Evolutionary conservation across 73 alveolate genomes (phyloP).

Genomic region (Paramecium sonneborni): DNA sequence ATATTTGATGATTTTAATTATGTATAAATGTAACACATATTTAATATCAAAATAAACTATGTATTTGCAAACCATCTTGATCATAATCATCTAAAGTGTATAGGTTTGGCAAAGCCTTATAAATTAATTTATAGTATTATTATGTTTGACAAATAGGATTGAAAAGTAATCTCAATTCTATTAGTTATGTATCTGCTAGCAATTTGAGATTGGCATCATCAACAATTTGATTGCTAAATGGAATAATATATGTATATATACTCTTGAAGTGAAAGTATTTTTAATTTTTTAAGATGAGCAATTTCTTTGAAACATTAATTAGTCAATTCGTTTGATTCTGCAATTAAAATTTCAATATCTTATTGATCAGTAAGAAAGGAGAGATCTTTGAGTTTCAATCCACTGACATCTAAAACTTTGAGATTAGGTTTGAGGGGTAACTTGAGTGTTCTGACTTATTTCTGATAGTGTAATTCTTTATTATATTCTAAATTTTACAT

Average conservation of each 20-base stretch:
- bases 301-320: conserved; percentile 33
- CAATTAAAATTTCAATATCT: conserved; percentile 13
- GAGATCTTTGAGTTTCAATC: conserved; percentile 24
- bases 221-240: not conserved
- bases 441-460: conserved; percentile 15
- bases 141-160: not conserved
- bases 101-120: conserved; percentile 27
- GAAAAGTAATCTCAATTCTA: conserved; percentile 26
- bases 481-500: not conserved
- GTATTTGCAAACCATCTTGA: too few species aligned
- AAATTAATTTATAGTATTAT: conserved; percentile 21
- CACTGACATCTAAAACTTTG: not conserved
- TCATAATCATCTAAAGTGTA: too few species aligned
- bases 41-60: not conserved
- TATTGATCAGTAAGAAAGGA: not conserved
- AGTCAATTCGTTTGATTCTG: conserved; percentile 33
- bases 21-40: too few species aligned
- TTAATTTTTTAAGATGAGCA: not conserved
- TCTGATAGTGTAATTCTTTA: conserved; percentile 23
- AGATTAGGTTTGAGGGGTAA: conserved; percentile 47
- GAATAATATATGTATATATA: not conserved
- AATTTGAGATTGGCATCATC: too few species aligned
- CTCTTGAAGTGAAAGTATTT: conserved; percentile 52
- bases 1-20: too few species aligned
- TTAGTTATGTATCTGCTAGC: not conserved